Base-by-base conservation (phyloP, 352 stramenopile genomes). In the Phytophthora pini region DNA sequence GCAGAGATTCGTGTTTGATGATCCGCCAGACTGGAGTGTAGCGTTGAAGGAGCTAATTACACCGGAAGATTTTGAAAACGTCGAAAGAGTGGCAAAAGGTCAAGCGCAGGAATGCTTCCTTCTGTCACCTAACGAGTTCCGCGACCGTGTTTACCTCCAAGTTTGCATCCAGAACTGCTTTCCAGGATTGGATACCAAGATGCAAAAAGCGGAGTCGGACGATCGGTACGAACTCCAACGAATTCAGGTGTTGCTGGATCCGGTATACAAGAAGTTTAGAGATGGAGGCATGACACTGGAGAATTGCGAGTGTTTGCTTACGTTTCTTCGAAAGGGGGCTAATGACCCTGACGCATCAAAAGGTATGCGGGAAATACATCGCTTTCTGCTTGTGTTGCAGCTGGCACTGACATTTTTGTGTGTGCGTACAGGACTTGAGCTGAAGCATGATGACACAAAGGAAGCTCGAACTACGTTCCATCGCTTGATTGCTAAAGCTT, bases 91-190 rank as follows among this genome's bases (percentile, higher is more conserved):
- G 13, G 56, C 54, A 0, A 57, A 44, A 0, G 47, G 77, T 2
- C 29, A 68, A n/a, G 39, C 27, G 5, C 32, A 72, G 0, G 60
- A 78, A 5, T 73, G 57, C 6, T 43, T 79, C 6, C 9, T 90
- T 24, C 50, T 63, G 1, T 72, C 80, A 0, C 87, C 87, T 2
- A 59, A 1, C 0, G 74, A 87, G 32, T 88, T 91, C 10, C 54
- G 50, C 24, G 76, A 92, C 29, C 84, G 86, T 15, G 78, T 93
- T 31, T 87, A 79, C 27, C 64, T 92, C 22, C 80, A 92, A 63
- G 70, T 90, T 29, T 92, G 81, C 65, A 90, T 93, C 38, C 87
- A 94, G 82, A 78, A 83, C 44, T 90, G 72, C 49, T 93, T 81
- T 57, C 81, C 87, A 26, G 81, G 76, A 9, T 62, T 94, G 2